These are phyloP conservation scores for Mallotus nudiflorus DNA, from an alignment of 345 rosid genomes.

Conservation along the genomic window DNA sequence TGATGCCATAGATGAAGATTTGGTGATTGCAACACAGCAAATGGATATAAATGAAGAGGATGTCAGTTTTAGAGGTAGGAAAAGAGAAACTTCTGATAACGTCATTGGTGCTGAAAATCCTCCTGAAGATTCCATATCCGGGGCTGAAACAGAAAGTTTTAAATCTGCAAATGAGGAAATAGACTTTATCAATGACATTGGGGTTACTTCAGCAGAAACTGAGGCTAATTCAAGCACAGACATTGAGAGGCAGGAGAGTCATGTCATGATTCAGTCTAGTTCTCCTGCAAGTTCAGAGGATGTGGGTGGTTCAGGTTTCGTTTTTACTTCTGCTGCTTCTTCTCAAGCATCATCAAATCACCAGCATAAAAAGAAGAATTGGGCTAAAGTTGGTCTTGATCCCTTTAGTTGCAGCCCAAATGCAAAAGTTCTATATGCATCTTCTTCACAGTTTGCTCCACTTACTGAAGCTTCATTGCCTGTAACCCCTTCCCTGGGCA, in stretches of 20 bases:
- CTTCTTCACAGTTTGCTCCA: conserved; percentile 47
- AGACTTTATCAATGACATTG: conserved; percentile 48
- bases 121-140: conserved; percentile 54
- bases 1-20: conserved; percentile 57
- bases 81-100: conserved; percentile 38
- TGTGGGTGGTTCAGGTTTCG: conserved; percentile 53
- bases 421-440: conserved; percentile 40
- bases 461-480: conserved; percentile 44
- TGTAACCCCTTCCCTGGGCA: conserved; percentile 35
- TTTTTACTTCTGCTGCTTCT: conserved; percentile 74
- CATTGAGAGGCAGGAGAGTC: conserved; percentile 48
- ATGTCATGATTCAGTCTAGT: conserved; percentile 29
- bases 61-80: conserved; percentile 26
- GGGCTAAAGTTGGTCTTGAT: conserved; percentile 40
- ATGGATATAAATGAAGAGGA: conserved; percentile 64
- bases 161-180: conserved; percentile 83
- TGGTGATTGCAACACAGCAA: conserved; percentile 51
- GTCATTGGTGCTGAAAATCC: conserved; percentile 40
- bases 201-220: conserved; percentile 51
- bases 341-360: conserved; percentile 47
- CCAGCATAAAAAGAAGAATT: conserved; percentile 50
- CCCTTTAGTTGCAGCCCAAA: conserved; percentile 37
- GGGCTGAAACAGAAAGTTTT: conserved; percentile 87
- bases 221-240: conserved; percentile 60
- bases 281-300: conserved; percentile 41